Base-by-base conservation (phyloP, 2,329 filamentous ascomycete species). In the Stromatinia cepivora region DNA sequence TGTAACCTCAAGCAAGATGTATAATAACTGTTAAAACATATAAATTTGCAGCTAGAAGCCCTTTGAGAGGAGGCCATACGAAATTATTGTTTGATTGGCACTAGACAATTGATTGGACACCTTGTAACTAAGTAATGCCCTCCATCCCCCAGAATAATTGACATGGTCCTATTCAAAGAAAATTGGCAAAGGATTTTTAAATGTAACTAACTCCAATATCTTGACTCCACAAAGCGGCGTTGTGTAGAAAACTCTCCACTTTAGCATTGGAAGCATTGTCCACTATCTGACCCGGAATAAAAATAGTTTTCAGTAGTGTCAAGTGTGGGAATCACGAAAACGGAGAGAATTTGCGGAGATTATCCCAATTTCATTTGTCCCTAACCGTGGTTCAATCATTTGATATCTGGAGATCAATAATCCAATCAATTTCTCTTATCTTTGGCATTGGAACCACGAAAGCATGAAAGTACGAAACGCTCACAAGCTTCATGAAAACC, bases 341-440 rank as follows among this genome's bases (percentile, higher is more conserved):
- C 48, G 66, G 66, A 64, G 66, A 48, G 20, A 63, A 42, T 20
- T 46, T 53, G 58, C 66, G 66, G 48, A 68, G 57, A 68, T 68
- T 68, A 45, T 63, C 57, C 45, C 48, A 63, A 54, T 63, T 45
- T 42, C 57, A 68, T 28, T 63, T 68, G 39, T 17, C 22, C 25
- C 25, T 39, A 66, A 56, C 66, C 48, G 48, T 68, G 57, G 48
- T 54, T 64, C 36, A 46, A 63, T 63, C 48, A 42, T 45, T 66
- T 54, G 63, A 45, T 62, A 67, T 67, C 48, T 54, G 48, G 28
- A 15, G 50, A 36, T 28, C 58, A n/a, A 15, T 28, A 39, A 54
- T 63, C 66, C 66, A 53, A 68, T 63, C 54, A 48, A 56, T 56
- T 63, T 52, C 42, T 34, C 20, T 68, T 56, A 68, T 45, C 66